Base-by-base conservation (phyloP, 192 early-diverging fungal genomes). In the Mortierella antarctica region DNA sequence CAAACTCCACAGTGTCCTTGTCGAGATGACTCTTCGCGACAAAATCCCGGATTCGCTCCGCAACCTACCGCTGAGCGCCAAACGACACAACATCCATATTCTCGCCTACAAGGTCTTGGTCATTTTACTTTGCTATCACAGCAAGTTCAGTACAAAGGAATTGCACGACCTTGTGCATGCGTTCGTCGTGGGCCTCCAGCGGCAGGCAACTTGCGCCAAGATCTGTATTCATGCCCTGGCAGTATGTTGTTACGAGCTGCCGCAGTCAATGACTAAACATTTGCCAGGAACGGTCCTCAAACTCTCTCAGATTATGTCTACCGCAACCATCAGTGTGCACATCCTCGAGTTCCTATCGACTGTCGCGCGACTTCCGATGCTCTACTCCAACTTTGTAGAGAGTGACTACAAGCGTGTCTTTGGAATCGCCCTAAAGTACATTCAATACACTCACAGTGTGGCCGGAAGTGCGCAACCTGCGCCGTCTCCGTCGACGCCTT, bases 331-430 rank as follows among this genome's bases (percentile, higher is more conserved):
- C 61, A 91, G 91, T 51, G 92, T 96, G 17, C 93, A 93, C 67
- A 93, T 96, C 71, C 84, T 99, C 31, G 95, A 97, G 83, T 98
- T 97, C 84, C 85, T 98, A 31, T 94, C 93, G n/a, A 89, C 92
- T 0, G 83, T 99, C 7, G 95, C 96, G 11, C 89, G 93, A 17
- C 77, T 94, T 17, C 95, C 92, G 18, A 83, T 84, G 23, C 80
- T 99, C 5, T 92, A 92, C 72, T 86, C 90, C 8, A 96, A 96
- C 76, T 92, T 97, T 52, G 92, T 89, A 0, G 90, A 90, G 20
- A 75, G 83, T 17, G 94, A 97, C 64, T 96, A 94, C 70, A 94
- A 93, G 72, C 85, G 89, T 42, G 89, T 99, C 17, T 98, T 98
- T 89, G 93, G 91, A 3, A 95, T 98, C 68, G 95, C 96, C 0